A percentile compares a stretch with the other conserved stretches of the same genome.
Conservation (phyloP, 495 filamentous ascomycete species). For the Penicillium herquei region DNA sequence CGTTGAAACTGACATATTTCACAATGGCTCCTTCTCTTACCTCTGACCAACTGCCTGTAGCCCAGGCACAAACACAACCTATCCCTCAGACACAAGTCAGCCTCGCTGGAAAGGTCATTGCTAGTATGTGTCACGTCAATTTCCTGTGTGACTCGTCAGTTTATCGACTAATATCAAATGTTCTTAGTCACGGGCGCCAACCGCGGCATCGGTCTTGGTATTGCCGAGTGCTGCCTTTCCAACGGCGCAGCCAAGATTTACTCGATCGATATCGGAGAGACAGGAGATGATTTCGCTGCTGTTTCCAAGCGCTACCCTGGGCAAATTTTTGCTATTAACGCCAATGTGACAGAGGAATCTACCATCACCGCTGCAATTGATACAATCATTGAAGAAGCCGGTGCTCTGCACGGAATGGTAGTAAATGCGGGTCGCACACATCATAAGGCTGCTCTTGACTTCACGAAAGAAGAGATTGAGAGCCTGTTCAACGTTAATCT, state of each 20-base stretch:
- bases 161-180: not conserved
- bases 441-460: conserved; percentile 43
- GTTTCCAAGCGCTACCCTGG: conserved; percentile 28
- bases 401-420: conserved; percentile 36
- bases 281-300: conserved; percentile 33
- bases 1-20: not conserved
- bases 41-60: not conserved
- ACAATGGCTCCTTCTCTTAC: conserved; percentile 10
- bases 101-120: conserved; percentile 23
- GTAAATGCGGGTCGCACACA: conserved; percentile 44
- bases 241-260: conserved; percentile 39
- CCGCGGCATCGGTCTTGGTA: conserved; percentile 37
- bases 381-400: conserved; percentile 31
- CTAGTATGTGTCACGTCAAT: conserved; percentile 12
- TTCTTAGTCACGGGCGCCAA: conserved; percentile 34
- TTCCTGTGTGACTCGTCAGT: not conserved
- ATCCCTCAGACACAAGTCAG: conserved; percentile 21
- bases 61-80: conserved; percentile 1
- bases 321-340: conserved; percentile 30
- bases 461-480: conserved; percentile 39
- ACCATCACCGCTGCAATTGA: conserved; percentile 37
- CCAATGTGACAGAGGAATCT: conserved; percentile 36
- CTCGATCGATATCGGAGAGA: conserved; percentile 42
- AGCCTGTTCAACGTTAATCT: conserved; percentile 42
- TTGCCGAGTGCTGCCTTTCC: conserved; percentile 37